Conservation (phyloP, 495 filamentous ascomycete species). For the Chaetomium tenue region DNA sequence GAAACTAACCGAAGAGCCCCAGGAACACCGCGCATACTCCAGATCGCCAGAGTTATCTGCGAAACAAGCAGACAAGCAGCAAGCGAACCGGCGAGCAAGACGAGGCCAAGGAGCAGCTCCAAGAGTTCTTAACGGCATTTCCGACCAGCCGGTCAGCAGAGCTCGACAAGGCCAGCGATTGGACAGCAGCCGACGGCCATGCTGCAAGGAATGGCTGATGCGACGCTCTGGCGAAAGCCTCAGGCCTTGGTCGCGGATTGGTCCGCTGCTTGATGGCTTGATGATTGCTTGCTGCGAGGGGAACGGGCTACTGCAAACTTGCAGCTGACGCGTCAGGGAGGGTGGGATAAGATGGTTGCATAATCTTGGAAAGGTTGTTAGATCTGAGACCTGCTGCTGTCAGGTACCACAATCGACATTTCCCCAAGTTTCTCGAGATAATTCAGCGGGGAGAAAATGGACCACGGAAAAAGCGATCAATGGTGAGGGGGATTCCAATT, state of each 20-base stretch:
- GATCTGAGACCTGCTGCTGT: slow-evolving; percentile 9
- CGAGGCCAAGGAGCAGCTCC: too few species aligned
- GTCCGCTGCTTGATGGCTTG: not conserved
- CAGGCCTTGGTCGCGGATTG: slow-evolving; percentile 6
- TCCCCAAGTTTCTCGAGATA: not conserved
- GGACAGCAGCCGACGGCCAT: slow-evolving; percentile 12
- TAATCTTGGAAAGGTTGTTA: not conserved
- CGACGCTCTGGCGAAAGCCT: slow-evolving; percentile 2
- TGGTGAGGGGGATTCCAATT: not conserved
- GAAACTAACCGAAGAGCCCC: too few species aligned
- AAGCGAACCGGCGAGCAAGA: too few species aligned
- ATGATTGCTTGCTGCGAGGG: not conserved
- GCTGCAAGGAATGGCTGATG: slow-evolving; percentile 16
- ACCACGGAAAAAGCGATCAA: not conserved
- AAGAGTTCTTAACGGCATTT: slow-evolving; percentile 9
- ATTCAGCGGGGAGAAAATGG: not conserved
- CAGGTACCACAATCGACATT: not conserved
- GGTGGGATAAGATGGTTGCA: not conserved
- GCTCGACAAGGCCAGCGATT: slow-evolving; percentile 2
- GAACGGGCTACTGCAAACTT: not conserved
- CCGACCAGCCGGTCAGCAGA: slow-evolving; percentile 3
- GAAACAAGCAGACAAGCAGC: too few species aligned
- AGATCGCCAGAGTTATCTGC: too few species aligned
- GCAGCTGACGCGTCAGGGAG: not conserved
- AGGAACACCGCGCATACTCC: too few species aligned